Evolutionary conservation across 2,329 filamentous ascomycete species (phyloP).

Genomic region (Aspergillus sp.): DNA sequence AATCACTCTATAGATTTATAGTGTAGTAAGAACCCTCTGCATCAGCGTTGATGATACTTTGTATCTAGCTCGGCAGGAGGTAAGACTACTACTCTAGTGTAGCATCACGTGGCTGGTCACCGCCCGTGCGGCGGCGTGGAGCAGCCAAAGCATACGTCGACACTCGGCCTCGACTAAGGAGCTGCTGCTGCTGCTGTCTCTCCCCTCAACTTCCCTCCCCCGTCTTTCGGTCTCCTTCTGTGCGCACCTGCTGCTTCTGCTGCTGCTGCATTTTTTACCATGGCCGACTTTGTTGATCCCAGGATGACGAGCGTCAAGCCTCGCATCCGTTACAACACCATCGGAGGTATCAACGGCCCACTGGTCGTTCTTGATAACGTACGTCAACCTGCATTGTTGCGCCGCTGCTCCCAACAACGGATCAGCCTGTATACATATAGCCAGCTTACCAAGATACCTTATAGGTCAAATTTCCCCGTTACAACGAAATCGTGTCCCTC

Average conservation of each 20-base stretch:
- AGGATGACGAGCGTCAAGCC: conserved; percentile 62
- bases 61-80: neutral
- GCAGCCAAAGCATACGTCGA: conserved; percentile 11
- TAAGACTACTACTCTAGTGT: neutral
- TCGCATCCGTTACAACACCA: conserved; percentile 92
- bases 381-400: conserved; percentile 38
- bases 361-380: conserved; percentile 98
- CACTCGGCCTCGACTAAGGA: conserved; percentile 6
- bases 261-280: conserved; percentile 26
- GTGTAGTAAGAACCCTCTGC: too few relatives aligned
- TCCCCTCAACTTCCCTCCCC: conserved; percentile 17
- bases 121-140: conserved; percentile 4
- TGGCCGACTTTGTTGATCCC: conserved; percentile 48
- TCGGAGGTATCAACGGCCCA: conserved; percentile 95
- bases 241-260: conserved; percentile 2
- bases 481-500: conserved; percentile 96
- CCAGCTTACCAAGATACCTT: conserved; percentile 20
- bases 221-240: conserved; percentile 10
- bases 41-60: too few relatives aligned
- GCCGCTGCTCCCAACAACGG: neutral
- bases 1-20: too few relatives aligned
- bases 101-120: conserved; percentile 8
- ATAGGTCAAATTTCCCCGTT: conserved; percentile 94
- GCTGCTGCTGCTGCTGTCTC: conserved; percentile 12
- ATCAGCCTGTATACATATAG: neutral